Conservation (phyloP, 441 rosid genomes). For the Populus hybrid region DNA sequence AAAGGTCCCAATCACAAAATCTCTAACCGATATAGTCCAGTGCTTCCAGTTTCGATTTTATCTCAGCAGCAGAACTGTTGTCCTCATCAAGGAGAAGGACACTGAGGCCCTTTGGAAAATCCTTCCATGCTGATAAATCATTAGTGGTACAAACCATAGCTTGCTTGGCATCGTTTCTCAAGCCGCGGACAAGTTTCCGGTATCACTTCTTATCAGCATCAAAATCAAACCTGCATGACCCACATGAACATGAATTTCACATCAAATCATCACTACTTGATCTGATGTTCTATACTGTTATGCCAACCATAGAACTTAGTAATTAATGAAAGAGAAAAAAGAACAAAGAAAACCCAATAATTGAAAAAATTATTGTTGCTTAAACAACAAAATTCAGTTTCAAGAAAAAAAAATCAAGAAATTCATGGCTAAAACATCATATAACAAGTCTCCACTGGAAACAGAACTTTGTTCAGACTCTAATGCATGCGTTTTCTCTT, state of each 20-base stretch:
- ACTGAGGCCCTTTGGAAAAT: slow-evolving; percentile 91
- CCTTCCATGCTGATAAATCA: slow-evolving; percentile 86
- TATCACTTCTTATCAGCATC: slow-evolving; percentile 27
- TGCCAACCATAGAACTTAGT: background rate
- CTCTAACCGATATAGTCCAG: slow-evolving; percentile 86
- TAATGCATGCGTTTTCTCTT: background rate
- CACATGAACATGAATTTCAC: slow-evolving; percentile 16
- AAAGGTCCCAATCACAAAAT: slow-evolving; percentile 19
- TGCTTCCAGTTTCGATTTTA: slow-evolving; percentile 74
- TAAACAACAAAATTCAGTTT: background rate
- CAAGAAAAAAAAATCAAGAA: background rate
- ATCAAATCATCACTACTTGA: slow-evolving; percentile 10
- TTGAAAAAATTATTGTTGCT: background rate
- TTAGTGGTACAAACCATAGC: slow-evolving; percentile 89
- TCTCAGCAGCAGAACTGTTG: slow-evolving; percentile 53
- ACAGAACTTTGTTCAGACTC: background rate
- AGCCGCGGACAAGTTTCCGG: slow-evolving; percentile 44
- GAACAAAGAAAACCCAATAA: background rate
- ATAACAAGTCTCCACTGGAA: background rate
- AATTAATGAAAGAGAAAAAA: background rate
- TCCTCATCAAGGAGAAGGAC: slow-evolving; percentile 79
- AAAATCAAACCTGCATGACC: slow-evolving; percentile 32
- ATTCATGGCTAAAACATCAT: background rate
- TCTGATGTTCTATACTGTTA: background rate
- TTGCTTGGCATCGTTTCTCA: slow-evolving; percentile 95